Evolutionary conservation across 2,329 filamentous ascomycete genomes (phyloP).

Genomic region (Alternaria hordeiaustralica): DNA sequence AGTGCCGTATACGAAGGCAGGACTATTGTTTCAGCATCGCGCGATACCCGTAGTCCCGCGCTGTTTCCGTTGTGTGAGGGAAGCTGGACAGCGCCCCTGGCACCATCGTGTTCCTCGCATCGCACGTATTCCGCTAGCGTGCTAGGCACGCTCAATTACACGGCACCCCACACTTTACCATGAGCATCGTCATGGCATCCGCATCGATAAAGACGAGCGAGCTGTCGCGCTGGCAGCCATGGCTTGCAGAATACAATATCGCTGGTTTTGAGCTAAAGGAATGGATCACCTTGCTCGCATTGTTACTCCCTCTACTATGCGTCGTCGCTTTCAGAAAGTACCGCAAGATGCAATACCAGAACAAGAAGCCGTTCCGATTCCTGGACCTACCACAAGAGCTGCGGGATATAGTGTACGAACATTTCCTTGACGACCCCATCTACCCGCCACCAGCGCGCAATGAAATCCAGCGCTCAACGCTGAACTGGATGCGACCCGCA

Average conservation of each 20-base stretch:
- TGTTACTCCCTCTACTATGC: constrained; percentile 17
- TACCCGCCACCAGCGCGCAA: constrained; percentile 31
- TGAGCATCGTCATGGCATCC: background rate
- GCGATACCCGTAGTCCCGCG: background rate
- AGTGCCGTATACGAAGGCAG: background rate
- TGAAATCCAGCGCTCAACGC: constrained; percentile 13
- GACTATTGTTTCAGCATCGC: background rate
- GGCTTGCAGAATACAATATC: background rate
- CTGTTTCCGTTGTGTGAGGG: background rate
- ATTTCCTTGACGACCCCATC: constrained; percentile 39
- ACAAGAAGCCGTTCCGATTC: constrained; percentile 35
- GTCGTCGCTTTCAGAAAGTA: constrained; percentile 15
- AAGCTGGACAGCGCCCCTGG: background rate
- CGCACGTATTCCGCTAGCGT: constrained; percentile 1
- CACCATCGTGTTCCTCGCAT: background rate
- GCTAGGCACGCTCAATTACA: background rate
- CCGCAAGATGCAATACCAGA: constrained; percentile 29
- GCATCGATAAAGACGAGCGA: background rate
- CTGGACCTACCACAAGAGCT: constrained; percentile 41
- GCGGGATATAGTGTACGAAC: constrained; percentile 41
- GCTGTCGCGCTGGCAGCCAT: background rate
- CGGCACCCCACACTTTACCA: background rate
- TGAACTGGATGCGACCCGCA: constrained; percentile 26
- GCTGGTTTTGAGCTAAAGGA: background rate
- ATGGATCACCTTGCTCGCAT: constrained; percentile 11